Conservation (phyloP, 768 basidiomycete species). For the Boletus rubescentipes region DNA sequence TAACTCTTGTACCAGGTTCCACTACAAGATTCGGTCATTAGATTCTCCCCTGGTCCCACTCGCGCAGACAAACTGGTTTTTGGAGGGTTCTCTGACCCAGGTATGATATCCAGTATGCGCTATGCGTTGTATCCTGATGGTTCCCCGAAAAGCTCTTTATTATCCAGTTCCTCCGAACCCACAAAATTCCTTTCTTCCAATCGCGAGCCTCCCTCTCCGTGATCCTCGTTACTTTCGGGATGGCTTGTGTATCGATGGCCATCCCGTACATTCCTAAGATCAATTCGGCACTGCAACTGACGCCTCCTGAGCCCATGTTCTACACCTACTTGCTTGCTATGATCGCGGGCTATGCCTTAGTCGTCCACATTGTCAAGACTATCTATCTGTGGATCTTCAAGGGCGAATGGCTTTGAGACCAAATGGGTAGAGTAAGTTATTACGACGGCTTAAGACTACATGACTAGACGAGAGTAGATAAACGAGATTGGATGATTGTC, state of each 20-base stretch:
- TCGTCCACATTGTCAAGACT: constrained; percentile 28
- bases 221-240: constrained; percentile 30
- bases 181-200: constrained; percentile 32
- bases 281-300: constrained; percentile 28
- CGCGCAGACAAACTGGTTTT: constrained; percentile 38
- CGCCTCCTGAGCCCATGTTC: constrained; percentile 29
- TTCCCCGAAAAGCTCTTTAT: constrained; percentile 26
- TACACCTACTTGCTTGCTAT: constrained; percentile 26
- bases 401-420: constrained; percentile 30
- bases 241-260: constrained; percentile 33
- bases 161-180: constrained; percentile 33
- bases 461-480: background rate
- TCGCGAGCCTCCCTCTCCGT: constrained; percentile 30
- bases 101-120: constrained; percentile 13
- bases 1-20: constrained; percentile 24
- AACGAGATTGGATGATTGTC: background rate
- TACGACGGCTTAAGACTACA: background rate
- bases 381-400: constrained; percentile 28
- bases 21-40: constrained; percentile 28
- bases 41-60: constrained; percentile 30
- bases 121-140: background rate
- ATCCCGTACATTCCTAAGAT: constrained; percentile 34
- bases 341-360: constrained; percentile 23
- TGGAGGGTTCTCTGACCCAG: constrained; percentile 37
- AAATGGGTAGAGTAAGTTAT: background rate